Evolutionary conservation across 306 rosid species (phyloP), one percentile per base, ranked within the genome.

Genomic region (Begonia fuchsioides): DNA sequence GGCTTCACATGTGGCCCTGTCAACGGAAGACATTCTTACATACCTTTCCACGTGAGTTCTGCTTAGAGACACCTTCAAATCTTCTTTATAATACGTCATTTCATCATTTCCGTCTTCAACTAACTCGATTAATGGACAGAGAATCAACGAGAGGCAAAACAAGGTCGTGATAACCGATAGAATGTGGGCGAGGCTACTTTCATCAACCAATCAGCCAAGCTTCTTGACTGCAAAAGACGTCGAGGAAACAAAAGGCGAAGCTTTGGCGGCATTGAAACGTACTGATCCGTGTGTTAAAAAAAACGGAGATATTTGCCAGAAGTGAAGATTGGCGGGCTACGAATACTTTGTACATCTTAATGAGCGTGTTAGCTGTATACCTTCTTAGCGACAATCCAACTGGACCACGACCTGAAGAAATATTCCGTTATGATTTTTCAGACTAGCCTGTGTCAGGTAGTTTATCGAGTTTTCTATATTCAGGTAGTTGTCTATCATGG

Each of bases 121-220:
- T 13, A 19, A 49, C 47, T 11, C 19, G 35, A 12, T 14, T 0
- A 8, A 18, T 38, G 19, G 61, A 77, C 87, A 90, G 98, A 68
- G 82, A 74, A 76, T 90, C 49, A 79, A 44, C 0, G 94, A 90
- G 70, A 72, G 55, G 35, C 81, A 47, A 58, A 73, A 79, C 69
- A 56, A 73, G 8, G 98, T 90, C 10, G 98, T 85, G 76, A 90
- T 85, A 59, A 79, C 95, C 3, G 98, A 85, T 54, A 77, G 93
- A 71, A 85, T 82, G 98, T 90, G 98, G 97, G 98, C 98, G 9
- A 70, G 98, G 83, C 78, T 90, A 44, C 71, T 90, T 54, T 90
- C 95, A 35, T 90, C 98, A 8, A 90, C 98, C 11, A 79, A 90
- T 59, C 95, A 90, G 54, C 98, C 98, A 0, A 85, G 98, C 56